These are phyloP conservation scores for Daldinia decipiens DNA, from an alignment of 495 filamentous ascomycete species.

Conservation along the genomic window DNA sequence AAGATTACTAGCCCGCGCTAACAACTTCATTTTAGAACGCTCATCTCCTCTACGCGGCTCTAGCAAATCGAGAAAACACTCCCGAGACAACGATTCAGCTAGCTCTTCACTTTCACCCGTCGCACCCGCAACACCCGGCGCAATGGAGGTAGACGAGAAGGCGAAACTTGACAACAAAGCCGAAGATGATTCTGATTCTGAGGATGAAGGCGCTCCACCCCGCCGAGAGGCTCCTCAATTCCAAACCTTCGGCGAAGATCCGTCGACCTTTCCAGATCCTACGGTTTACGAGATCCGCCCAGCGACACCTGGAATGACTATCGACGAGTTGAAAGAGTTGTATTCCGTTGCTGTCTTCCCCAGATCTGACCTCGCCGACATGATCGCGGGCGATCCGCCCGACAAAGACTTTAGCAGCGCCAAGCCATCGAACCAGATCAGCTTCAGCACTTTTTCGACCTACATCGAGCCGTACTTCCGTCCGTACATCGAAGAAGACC, in stretches of 20 bases:
- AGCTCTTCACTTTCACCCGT: slow-evolving; percentile 74
- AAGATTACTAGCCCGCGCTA: slow-evolving; percentile 2
- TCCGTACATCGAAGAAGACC: slow-evolving; percentile 90
- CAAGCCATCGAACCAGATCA: slow-evolving; percentile 93
- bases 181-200: slow-evolving; percentile 70
- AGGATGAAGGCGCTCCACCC: slow-evolving; percentile 80
- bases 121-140: slow-evolving; percentile 57
- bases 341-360: slow-evolving; percentile 89
- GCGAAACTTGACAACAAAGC: slow-evolving; percentile 60
- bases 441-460: slow-evolving; percentile 84
- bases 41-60: slow-evolving; percentile 58
- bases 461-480: slow-evolving; percentile 93
- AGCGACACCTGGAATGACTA: slow-evolving; percentile 74
- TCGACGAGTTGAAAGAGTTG: slow-evolving; percentile 84
- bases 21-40: slow-evolving; percentile 47
- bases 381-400: slow-evolving; percentile 87
- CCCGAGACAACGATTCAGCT: slow-evolving; percentile 65
- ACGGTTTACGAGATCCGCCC: slow-evolving; percentile 93
- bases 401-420: slow-evolving; percentile 95
- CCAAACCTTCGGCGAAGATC: slow-evolving; percentile 89
- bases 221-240: slow-evolving; percentile 76
- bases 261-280: slow-evolving; percentile 89
- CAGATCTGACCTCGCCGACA: slow-evolving; percentile 76
- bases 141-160: slow-evolving; percentile 64
- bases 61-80: slow-evolving; percentile 58